Evolutionary conservation across 257 asterid genomes (phyloP).

Genomic region (Verbena officinalis): DNA sequence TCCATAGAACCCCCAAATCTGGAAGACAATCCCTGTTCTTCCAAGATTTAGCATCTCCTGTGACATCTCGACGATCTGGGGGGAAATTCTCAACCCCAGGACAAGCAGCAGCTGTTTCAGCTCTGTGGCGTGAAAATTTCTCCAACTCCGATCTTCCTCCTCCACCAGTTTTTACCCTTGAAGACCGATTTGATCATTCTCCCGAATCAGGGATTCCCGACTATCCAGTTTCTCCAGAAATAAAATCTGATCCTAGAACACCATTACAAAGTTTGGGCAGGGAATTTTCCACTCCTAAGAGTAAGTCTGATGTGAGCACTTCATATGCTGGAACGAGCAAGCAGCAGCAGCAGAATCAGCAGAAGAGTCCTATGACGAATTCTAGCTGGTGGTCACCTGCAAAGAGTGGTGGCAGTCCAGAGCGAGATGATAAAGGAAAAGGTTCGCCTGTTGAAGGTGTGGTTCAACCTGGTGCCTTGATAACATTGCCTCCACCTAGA

Average conservation of each 20-base stretch:
- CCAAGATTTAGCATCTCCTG: conserved; percentile 88
- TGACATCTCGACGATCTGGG: conserved; percentile 70
- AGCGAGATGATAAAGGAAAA: conserved; percentile 84
- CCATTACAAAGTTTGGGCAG: conserved; percentile 51
- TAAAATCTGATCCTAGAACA: conserved; percentile 70
- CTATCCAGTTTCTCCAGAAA: conserved; percentile 73
- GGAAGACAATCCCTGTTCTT: conserved; percentile 85
- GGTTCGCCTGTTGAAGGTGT: conserved; percentile 98
- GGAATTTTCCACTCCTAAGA: conserved; percentile 71
- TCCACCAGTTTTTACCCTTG: conserved; percentile 88
- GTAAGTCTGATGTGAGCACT: conserved; percentile 74
- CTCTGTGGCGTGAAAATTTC: conserved; percentile 95
- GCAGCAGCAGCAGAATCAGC: conserved; percentile 55
- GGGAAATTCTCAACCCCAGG: conserved; percentile 77
- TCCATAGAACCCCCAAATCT: conserved; percentile 70
- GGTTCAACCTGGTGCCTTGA: conserved; percentile 84
- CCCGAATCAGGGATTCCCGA: conserved; percentile 79
- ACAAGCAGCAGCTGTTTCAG: conserved; percentile 96
- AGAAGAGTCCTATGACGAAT: conserved; percentile 59
- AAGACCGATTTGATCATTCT: conserved; percentile 75
- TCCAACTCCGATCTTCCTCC: conserved; percentile 94
- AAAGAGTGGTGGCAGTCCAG: conserved; percentile 67
- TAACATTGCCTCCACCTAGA: conserved; percentile 86
- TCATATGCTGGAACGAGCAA: conserved; percentile 59
- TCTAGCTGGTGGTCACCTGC: conserved; percentile 90